Evolutionary conservation across 768 basidiomycete species (phyloP).

Genomic region (Pholiota conissans): DNA sequence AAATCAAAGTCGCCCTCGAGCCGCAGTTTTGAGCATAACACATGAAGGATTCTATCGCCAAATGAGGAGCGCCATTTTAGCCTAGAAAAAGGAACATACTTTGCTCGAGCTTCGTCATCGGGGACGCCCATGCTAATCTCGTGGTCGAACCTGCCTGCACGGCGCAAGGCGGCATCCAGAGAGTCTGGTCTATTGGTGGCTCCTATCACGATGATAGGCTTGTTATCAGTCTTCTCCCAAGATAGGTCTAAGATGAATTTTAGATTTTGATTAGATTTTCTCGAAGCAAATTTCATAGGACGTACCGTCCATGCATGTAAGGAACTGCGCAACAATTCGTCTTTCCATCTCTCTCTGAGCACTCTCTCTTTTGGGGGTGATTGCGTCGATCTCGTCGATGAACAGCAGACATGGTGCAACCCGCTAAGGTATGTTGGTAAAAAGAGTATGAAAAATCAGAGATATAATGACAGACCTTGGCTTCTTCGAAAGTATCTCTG

Average conservation of each 20-base stretch:
- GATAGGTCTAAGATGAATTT: constrained; percentile 67
- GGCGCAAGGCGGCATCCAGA: constrained; percentile 87
- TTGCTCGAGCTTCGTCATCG: constrained; percentile 84
- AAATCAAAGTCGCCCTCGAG: constrained; percentile 91
- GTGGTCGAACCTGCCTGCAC: constrained; percentile 95
- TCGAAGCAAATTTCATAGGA: not conserved
- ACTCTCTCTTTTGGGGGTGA: constrained; percentile 96
- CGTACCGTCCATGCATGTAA: constrained; percentile 98
- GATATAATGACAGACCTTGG: constrained; percentile 59
- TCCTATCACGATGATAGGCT: constrained; percentile 91
- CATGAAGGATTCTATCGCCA: constrained; percentile 75
- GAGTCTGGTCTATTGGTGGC: constrained; percentile 97
- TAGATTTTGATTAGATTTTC: not conserved
- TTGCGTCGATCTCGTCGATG: constrained; percentile 97
- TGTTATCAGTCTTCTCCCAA: constrained; percentile 93
- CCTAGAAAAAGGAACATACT: constrained; percentile 50
- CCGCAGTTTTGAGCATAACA: constrained; percentile 80
- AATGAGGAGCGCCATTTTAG: not conserved
- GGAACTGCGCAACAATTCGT: constrained; percentile 94
- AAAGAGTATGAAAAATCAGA: not conserved
- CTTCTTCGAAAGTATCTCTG: constrained; percentile 95
- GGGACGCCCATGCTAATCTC: constrained; percentile 99
- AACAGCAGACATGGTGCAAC: constrained; percentile 92
- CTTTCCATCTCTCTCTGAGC: constrained; percentile 99
- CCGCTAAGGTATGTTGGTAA: constrained; percentile 43